Conservation (phyloP, 345 rosid genomes). For the Abelmoschus esculentus region DNA sequence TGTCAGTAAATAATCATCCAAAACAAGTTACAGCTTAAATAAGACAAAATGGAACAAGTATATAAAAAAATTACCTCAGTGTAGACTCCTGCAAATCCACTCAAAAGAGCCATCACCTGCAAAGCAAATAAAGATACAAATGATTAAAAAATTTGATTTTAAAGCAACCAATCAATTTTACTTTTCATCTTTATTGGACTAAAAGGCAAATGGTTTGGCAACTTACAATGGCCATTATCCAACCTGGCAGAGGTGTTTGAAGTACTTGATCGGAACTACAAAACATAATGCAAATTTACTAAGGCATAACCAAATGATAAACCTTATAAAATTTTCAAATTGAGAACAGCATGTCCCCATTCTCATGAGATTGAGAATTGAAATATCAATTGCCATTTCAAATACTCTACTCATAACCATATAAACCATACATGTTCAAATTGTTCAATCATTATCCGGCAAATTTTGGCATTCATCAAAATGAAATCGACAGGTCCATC, state of each 20-base stretch:
- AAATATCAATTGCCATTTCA: not conserved
- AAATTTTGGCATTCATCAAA: conserved; percentile 4
- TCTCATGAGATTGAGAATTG: not conserved
- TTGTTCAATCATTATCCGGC: not conserved
- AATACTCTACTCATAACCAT: not conserved
- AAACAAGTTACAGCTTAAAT: conserved; percentile 8
- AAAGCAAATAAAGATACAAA: conserved; percentile 11
- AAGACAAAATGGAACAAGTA: not conserved
- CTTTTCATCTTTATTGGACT: conserved; percentile 4
- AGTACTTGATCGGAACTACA: conserved; percentile 91
- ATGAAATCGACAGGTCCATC: not conserved
- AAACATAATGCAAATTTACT: conserved; percentile 11
- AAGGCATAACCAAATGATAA: not conserved
- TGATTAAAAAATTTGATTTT: conserved; percentile 1
- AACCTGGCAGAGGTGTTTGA: conserved; percentile 82
- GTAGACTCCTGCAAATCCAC: conserved; percentile 96
- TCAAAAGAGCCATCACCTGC: conserved; percentile 93
- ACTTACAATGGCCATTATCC: conserved; percentile 98
- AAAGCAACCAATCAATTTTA: conserved; percentile 3
- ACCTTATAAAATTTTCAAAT: not conserved
- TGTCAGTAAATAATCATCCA: not conserved
- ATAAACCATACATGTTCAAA: not conserved
- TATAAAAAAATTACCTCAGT: conserved; percentile 55
- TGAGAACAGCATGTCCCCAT: not conserved
- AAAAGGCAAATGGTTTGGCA: not conserved